Evolutionary conservation across 371 early-diverging fungal genomes (phyloP).

Genomic region (Funneliformis caledonium): DNA sequence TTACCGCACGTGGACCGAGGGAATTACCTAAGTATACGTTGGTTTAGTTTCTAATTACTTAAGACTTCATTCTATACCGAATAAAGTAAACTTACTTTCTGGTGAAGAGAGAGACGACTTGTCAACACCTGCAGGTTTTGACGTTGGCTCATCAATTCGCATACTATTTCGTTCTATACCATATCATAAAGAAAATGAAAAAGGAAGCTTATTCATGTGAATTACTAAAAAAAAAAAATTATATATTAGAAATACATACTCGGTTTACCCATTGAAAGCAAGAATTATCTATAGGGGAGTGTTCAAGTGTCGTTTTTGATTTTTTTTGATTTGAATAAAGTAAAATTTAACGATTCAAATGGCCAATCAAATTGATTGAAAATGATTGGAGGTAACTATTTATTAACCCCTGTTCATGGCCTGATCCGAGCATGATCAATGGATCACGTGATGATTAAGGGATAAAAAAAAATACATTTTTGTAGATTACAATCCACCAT

Average conservation of each 20-base stretch:
- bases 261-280: background rate
- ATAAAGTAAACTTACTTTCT: slow-evolving; percentile 4
- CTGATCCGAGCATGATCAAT: too few relatives aligned
- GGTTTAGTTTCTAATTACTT: background rate
- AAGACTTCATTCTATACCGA: background rate
- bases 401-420: too few relatives aligned
- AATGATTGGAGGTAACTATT: too few relatives aligned
- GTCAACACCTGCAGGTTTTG: background rate
- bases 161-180: background rate
- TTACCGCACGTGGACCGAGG: background rate
- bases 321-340: too few relatives aligned
- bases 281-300: too few relatives aligned
- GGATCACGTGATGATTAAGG: too few relatives aligned
- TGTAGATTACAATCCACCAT: too few relatives aligned
- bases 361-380: too few relatives aligned
- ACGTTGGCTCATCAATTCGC: background rate
- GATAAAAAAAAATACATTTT: too few relatives aligned
- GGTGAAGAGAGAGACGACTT: background rate
- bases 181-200: background rate
- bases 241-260: background rate
- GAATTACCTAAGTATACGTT: background rate
- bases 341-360: too few relatives aligned
- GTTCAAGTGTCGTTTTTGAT: too few relatives aligned
- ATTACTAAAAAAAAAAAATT: background rate
- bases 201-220: background rate